Evolutionary conservation across 2,329 filamentous ascomycete genomes (phyloP).

Genomic region (Nakataea oryzae): DNA sequence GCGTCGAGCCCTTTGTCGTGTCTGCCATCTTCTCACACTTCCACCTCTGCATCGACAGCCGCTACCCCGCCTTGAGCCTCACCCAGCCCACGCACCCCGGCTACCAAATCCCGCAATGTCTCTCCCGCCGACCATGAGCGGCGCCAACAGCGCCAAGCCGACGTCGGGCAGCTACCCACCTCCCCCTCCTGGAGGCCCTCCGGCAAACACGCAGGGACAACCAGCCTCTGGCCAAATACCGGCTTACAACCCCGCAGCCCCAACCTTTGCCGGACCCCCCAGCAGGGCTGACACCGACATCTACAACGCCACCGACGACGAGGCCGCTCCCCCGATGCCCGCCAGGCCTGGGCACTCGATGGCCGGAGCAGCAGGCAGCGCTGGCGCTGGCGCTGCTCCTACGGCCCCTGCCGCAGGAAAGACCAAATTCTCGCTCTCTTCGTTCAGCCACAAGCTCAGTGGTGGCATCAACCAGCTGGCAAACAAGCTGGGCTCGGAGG

Average conservation of each 20-base stretch:
- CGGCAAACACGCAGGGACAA: not conserved
- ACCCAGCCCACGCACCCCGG: not conserved
- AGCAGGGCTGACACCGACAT: conserved; percentile 1
- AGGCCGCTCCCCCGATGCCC: not conserved
- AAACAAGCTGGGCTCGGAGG: conserved; percentile 73
- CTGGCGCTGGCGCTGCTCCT: not conserved
- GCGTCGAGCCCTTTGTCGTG: not conserved
- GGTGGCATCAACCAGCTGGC: conserved; percentile 71
- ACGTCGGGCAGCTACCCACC: conserved; percentile 2
- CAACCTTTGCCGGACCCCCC: not conserved
- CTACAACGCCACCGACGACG: not conserved
- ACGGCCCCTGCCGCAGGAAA: not conserved
- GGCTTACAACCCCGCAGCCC: conserved; percentile 1
- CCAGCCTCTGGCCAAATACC: not conserved
- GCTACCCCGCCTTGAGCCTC: not conserved
- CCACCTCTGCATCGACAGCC: not conserved
- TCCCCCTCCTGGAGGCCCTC: conserved; percentile 6
- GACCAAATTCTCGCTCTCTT: conserved; percentile 11
- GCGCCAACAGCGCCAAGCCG: not conserved
- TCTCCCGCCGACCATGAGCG: conserved; percentile 1
- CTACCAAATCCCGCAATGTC: not conserved
- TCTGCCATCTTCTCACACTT: not conserved
- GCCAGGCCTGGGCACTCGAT: not conserved
- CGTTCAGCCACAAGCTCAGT: conserved; percentile 38
- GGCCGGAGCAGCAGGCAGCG: not conserved